Evolutionary conservation across 129 eudicot genomes (phyloP), one percentile per base, ranked within the genome.

Genomic region (Sambucus nigra): DNA sequence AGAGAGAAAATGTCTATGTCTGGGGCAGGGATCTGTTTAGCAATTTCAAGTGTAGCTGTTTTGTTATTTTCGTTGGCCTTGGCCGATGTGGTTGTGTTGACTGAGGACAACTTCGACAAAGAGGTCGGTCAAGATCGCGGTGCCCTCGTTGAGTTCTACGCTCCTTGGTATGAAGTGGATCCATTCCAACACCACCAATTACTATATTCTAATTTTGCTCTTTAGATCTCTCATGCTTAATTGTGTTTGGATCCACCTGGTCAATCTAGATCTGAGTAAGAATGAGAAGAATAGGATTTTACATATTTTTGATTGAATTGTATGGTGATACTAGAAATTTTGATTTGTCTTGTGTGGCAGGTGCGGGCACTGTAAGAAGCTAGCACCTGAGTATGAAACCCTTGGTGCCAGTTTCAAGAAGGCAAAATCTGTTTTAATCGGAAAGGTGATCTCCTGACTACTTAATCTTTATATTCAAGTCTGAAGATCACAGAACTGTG

Each of bases 161-260:
- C 99, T 63, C 99, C 99, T 66, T 92, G 99, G 99, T 92, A 68
- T n/a, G n/a, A n/a, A n/a, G n/a, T n/a, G n/a, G n/a, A n/a, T n/a
- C n/a, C n/a, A n/a, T n/a, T n/a, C n/a, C n/a, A n/a, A n/a, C n/a
- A n/a, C n/a, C n/a, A n/a, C n/a, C n/a, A n/a, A n/a, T n/a, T n/a
- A n/a, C n/a, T n/a, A n/a, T n/a, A n/a, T n/a, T n/a, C n/a, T n/a
- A n/a, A n/a, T n/a, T n/a, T n/a, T n/a, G n/a, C n/a, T n/a, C n/a
- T n/a, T n/a, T n/a, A n/a, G n/a, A n/a, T n/a, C n/a, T n/a, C n/a
- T n/a, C n/a, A n/a, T n/a, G n/a, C n/a, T n/a, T n/a, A n/a, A n/a
- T n/a, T n/a, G n/a, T n/a, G n/a, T n/a, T n/a, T n/a, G n/a, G n/a
- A n/a, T n/a, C n/a, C n/a, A n/a, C n/a, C n/a, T n/a, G n/a, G n/a